Conservation (phyloP, 2,329 filamentous ascomycete species). For the Penicillium decumbens region DNA sequence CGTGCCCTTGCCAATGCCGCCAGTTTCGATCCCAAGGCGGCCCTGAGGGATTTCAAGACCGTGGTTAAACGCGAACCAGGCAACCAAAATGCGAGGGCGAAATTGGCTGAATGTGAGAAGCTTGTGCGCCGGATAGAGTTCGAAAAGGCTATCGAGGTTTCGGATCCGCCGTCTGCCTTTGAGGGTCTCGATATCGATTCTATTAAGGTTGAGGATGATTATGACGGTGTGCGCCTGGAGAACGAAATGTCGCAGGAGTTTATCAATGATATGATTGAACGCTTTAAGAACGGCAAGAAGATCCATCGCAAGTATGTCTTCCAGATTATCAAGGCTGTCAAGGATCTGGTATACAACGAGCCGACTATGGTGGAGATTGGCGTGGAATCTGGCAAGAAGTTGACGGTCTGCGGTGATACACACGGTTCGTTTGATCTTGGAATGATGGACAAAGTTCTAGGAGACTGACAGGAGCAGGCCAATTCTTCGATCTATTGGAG, state of each 20-base stretch:
- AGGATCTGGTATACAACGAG: conserved; percentile 85
- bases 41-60: conserved; percentile 84
- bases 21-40: conserved; percentile 82
- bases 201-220: conserved; percentile 74
- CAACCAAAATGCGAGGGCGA: conserved; percentile 87
- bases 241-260: conserved; percentile 93
- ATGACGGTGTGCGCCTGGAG: conserved; percentile 74
- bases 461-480: conserved; percentile 54
- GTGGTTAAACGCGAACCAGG: conserved; percentile 80
- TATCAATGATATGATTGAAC: conserved; percentile 91
- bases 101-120: conserved; percentile 89
- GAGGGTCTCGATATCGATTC: conserved; percentile 83
- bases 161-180: conserved; percentile 85
- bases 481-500: conserved; percentile 96
- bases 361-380: conserved; percentile 94
- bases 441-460: not conserved
- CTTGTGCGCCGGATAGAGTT: conserved; percentile 89
- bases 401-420: conserved; percentile 96
- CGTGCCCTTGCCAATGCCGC: conserved; percentile 87
- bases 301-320: conserved; percentile 95
- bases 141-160: conserved; percentile 88
- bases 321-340: conserved; percentile 87
- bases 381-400: conserved; percentile 67
- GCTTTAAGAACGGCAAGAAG: conserved; percentile 95
- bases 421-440: conserved; percentile 59